Evolutionary conservation across 2,329 filamentous ascomycete species (phyloP), one percentile per base, ranked within the genome.

Genomic region (Orbilia quercus): DNA sequence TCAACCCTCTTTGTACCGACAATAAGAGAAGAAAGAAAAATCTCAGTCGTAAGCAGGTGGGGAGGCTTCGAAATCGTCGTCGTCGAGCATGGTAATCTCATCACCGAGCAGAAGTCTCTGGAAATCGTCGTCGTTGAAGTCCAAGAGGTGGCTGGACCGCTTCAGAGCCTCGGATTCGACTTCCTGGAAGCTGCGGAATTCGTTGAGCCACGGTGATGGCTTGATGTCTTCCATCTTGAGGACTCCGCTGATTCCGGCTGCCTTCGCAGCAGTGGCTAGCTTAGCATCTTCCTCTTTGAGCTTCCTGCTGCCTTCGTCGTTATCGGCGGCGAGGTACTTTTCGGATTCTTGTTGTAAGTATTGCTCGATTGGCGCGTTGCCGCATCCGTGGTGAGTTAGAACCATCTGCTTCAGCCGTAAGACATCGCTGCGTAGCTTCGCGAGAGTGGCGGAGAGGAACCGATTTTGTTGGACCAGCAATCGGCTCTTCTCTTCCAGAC

Each of bases 401-500:
- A 80, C 76, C 69, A 79, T 77, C n/a, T 75, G 75, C 62, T 79
- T 80, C 51, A 80, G 75, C 4, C 70, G 75, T 14, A 80, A 57
- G 16, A 80, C 72, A 38, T 80, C 78, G 28, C 78, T 75, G 25
- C 76, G 78, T 28, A 80, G 73, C 31, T 75, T 57, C 11, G 69
- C 28, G 16, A 77, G 76, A 28, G 76, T 75, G 20, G 71, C 75
- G 18, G 55, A 72, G 16, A 80, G 67, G 22, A 75, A 72, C 51
- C 76, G 77, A n/a, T 75, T 75, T 45, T 77, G 75, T 18, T 76
- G 71, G 38, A 79, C 76, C 0, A 77, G 74, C 38, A 77, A 75
- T 34, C 77, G 70, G 18, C 79, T 78, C 67, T 76, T 77, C 48
- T 78, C 79, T 75, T 86, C 84, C 36, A 86, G 81, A 38, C 81